A percentile compares a stretch with the other conserved stretches of the same genome.
phyloP scores from a whole-genome alignment of 1,284 basidiomycete species.

The Heliocybe sulcata region DNA sequence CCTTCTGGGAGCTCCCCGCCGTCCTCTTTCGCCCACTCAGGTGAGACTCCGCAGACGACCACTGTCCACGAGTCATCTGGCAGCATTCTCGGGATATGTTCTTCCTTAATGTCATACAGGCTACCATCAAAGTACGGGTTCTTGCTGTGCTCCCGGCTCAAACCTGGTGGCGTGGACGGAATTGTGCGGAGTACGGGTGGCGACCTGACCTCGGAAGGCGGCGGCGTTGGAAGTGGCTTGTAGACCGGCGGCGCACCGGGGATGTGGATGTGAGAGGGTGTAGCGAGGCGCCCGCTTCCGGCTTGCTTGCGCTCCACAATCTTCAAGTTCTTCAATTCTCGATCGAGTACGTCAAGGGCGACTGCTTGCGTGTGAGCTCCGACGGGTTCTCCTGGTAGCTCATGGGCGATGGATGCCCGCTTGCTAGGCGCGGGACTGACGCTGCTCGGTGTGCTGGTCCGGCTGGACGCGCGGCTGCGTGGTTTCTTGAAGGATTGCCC shows the following conservation, averaged over 20 bases:
- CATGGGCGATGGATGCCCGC: neutral
- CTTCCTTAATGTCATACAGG: neutral
- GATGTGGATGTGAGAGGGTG: constrained; percentile 26
- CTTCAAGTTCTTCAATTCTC: neutral
- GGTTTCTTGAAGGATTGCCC: constrained; percentile 68
- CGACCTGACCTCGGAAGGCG: constrained; percentile 7
- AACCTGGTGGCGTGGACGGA: constrained; percentile 19
- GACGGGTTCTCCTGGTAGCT: neutral
- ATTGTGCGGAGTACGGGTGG: constrained; percentile 14
- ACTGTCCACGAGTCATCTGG: constrained; percentile 71
- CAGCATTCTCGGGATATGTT: constrained; percentile 33
- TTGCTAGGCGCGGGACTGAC: neutral
- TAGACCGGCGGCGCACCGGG: constrained; percentile 35
- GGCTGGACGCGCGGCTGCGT: constrained; percentile 30
- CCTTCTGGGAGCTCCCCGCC: constrained; percentile 48
- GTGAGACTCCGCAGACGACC: constrained; percentile 66
- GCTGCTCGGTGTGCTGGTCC: constrained; percentile 8
- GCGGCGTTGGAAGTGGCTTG: constrained; percentile 17
- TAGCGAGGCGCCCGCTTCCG: neutral
- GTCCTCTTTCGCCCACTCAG: constrained; percentile 42
- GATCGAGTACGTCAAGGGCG: constrained; percentile 6
- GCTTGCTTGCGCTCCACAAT: neutral
- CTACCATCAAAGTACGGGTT: neutral
- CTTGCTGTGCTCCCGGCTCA: neutral
- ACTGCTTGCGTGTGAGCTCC: neutral